phyloP scores from a whole-genome alignment of 2,329 filamentous ascomycete genomes.

The Sporothrix globosa region DNA sequence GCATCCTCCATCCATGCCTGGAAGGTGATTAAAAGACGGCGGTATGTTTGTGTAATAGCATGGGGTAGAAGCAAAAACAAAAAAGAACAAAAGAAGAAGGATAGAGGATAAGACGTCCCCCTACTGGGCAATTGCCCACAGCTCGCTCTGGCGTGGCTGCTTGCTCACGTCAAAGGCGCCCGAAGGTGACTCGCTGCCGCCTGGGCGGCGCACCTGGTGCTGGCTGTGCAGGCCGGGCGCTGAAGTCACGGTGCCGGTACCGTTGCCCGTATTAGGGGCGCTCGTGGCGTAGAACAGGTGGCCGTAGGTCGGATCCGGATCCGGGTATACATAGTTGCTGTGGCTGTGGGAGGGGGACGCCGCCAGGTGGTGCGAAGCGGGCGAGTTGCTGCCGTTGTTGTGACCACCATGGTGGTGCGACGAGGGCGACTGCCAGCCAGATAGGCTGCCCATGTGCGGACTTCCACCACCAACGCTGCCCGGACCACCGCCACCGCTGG shows the following conservation, averaged over 20 bases:
- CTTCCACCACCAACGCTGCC: slow-evolving; percentile 75
- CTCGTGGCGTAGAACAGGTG: slow-evolving; percentile 72
- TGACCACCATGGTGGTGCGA: slow-evolving; percentile 67
- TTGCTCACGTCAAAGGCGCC: slow-evolving; percentile 32
- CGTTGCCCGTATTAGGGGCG: slow-evolving; percentile 53
- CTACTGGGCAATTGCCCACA: slow-evolving; percentile 57
- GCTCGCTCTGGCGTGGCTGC: slow-evolving; percentile 58
- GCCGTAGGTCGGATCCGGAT: slow-evolving; percentile 71
- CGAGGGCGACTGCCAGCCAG: slow-evolving; percentile 82
- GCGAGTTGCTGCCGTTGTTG: slow-evolving; percentile 45
- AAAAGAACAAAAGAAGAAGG: not conserved
- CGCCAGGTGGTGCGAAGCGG: slow-evolving; percentile 24
- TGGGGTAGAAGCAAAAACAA: not conserved
- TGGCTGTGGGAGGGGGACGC: slow-evolving; percentile 32
- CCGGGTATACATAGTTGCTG: slow-evolving; percentile 72
- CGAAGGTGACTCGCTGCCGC: slow-evolving; percentile 18
- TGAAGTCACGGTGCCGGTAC: slow-evolving; percentile 44
- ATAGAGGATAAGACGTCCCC: not conserved
- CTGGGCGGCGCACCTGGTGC: slow-evolving; percentile 11
- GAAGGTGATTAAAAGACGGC: not conserved
- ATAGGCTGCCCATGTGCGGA: slow-evolving; percentile 76
- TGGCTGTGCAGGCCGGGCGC: slow-evolving; percentile 8
- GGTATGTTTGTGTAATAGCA: not conserved
- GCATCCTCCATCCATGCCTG: not conserved
- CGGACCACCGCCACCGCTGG: slow-evolving; percentile 45